Base-by-base conservation (phyloP, 163 green algal genomes). In the Scenedesmus sp. region DNA sequence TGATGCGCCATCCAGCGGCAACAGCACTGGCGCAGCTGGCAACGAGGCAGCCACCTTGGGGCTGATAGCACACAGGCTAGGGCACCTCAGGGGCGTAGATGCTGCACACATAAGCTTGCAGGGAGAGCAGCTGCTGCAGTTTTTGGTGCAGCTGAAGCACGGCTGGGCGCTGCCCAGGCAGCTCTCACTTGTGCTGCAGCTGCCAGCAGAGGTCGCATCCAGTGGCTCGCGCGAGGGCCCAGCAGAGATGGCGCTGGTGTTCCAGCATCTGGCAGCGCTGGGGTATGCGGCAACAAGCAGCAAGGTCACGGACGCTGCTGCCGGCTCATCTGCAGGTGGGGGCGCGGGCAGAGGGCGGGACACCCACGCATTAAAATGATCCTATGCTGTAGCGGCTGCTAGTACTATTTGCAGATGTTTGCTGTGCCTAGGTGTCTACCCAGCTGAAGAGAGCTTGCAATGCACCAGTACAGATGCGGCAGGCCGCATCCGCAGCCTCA, bases 71-170 rank as follows among this genome's bases (percentile, higher is more conserved):
- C 65, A 76, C 30, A 40, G 12, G 65, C 65, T 76, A 37, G 65
- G 65, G 30, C 65, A 76, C 65, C 9, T 76, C 0, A 37, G 65
- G 30, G 65, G 65, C 65, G 40, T 76, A 5, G 65, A 76, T 76
- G 65, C 9, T 1, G 65, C 65, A 40, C 30, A 76, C 40, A 18
- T 76, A 5, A 30, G 65, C 65, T 37, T 76, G 4, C 65, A 76
- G 26, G 65, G 65, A 15, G 65, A 76, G 65, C 65, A 76, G 65
- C 26, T 76, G 65, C 65, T 76, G 65, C 65, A 76, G 65, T 76
- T 76, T 37, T 30, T 76, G 30, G 37, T 30, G 7, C 65, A 40
- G 3, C 7, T 76, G 30, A 76, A 76, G 65, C 65, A 76, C 3
- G 65, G 65, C 0, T 16, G 7, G 6, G 7, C 7, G 5, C 65